These are phyloP conservation scores for Exophiala dermatitidis DNA, from an alignment of 2,329 filamentous ascomycete genomes.

Conservation along the genomic window DNA sequence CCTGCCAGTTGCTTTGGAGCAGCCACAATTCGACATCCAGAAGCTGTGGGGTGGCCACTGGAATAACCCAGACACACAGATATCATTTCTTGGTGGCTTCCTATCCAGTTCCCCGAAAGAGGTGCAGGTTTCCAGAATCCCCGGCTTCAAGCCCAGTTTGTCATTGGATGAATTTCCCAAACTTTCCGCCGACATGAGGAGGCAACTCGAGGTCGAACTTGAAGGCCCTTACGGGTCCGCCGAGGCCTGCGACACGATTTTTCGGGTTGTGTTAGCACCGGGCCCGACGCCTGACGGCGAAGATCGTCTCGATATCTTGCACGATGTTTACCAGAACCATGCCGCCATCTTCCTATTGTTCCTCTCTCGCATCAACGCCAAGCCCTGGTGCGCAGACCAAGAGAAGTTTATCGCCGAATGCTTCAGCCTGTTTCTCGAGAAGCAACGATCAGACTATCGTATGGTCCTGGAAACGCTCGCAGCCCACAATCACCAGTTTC, in stretches of 20 bases:
- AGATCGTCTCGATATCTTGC: conserved; percentile 49
- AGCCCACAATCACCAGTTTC: conserved; percentile 84
- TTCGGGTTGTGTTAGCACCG: conserved; percentile 50
- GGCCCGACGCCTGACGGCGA: conserved; percentile 46
- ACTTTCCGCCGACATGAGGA: conserved; percentile 52
- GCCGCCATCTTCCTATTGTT: conserved; percentile 46
- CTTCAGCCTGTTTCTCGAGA: conserved; percentile 76
- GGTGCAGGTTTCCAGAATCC: conserved; percentile 78
- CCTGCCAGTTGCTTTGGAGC: conserved; percentile 59
- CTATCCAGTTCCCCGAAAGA: conserved; percentile 66
- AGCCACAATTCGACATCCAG: conserved; percentile 70
- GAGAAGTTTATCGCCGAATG: conserved; percentile 42
- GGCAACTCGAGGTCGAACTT: conserved; percentile 59
- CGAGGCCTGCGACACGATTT: conserved; percentile 65
- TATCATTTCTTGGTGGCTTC: conserved; percentile 90
- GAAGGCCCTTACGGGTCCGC: conserved; percentile 84
- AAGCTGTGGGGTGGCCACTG: conserved; percentile 83
- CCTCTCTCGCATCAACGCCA: conserved; percentile 39
- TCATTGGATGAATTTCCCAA: conserved; percentile 56
- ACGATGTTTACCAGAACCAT: conserved; percentile 52
- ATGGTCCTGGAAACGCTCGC: conserved; percentile 89
- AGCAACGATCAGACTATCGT: conserved; percentile 68
- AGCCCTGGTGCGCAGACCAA: conserved; percentile 44
- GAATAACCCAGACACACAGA: conserved; percentile 76
- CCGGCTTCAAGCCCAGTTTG: conserved; percentile 71